A percentile compares a stretch with the other conserved stretches of the same genome.
These are phyloP conservation scores for Mycena chlorophos DNA, from an alignment of 768 basidiomycete genomes.

Conservation along the genomic window DNA sequence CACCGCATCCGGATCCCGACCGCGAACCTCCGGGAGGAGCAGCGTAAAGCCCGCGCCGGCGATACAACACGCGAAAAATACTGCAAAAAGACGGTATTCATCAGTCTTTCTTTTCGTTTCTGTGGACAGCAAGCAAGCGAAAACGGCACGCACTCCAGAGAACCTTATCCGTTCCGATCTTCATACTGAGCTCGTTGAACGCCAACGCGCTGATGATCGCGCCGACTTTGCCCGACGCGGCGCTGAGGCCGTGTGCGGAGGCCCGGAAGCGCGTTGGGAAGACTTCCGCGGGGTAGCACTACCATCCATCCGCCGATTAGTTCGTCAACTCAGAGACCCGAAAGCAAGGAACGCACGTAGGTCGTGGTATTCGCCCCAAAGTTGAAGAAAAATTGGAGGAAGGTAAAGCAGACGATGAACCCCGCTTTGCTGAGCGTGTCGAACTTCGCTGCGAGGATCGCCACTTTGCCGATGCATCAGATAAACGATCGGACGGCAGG, in stretches of 20 bases:
- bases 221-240: slow-evolving; percentile 63
- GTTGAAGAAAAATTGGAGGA: slow-evolving; percentile 80
- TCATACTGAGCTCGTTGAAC: slow-evolving; percentile 50
- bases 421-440: slow-evolving; percentile 50
- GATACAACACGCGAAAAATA: slow-evolving; percentile 53
- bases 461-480: slow-evolving; percentile 50
- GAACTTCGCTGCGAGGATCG: slow-evolving; percentile 68
- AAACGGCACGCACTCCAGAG: slow-evolving; percentile 56
- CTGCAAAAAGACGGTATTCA: slow-evolving; percentile 27
- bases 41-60: slow-evolving; percentile 46
- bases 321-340: not conserved
- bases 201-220: slow-evolving; percentile 63
- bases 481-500: not conserved
- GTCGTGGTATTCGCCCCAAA: slow-evolving; percentile 75
- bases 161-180: slow-evolving; percentile 53
- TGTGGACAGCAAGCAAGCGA: not conserved
- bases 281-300: slow-evolving; percentile 77
- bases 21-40: slow-evolving; percentile 52
- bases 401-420: slow-evolving; percentile 72
- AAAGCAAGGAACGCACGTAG: slow-evolving; percentile 38
- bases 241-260: slow-evolving; percentile 72
- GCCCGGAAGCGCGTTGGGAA: slow-evolving; percentile 78
- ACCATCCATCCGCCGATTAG: not conserved
- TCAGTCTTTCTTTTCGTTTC: too few relatives aligned
- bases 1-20: slow-evolving; percentile 51